Base-by-base conservation (phyloP, 2,329 filamentous ascomycete species). In the Anthostomella pinea region DNA sequence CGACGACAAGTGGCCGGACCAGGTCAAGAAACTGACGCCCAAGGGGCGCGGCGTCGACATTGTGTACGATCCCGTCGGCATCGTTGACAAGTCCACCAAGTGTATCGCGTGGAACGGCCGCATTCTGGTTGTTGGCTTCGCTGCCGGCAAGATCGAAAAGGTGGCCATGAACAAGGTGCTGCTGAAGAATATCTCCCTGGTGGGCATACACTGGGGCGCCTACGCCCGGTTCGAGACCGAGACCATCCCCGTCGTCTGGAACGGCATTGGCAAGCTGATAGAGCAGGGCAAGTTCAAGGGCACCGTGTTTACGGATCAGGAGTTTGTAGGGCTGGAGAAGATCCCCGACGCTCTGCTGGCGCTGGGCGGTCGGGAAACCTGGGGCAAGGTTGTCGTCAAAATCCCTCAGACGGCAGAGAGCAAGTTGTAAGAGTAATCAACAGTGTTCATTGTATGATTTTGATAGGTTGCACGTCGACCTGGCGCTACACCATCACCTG, bases 361-460 rank as follows among this genome's bases (percentile, higher is more conserved):
- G 3, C 65, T 97, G 37, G 90, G 87, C 2, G 79, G 79, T 1
- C 73, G 91, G 41, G 86, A 85, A 33, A 95, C 89, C 2, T 97
- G 91, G 91, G 91, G 91, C 0, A 97, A 97, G 73, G 91, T 97
- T 1, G 87, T 96, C 2, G 83, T 96, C 14, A 87, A 87, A 65
- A 72, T 97, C 26, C 81, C 84, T 2, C 85, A 89, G 51, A 72
- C 79, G 28, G 73, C 70, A 6, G 68, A 72, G 45, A 77, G 72
- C 52, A 79, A 75, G 60, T 51, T 82, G 57, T 82, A 51, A 48
- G 10, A n/a, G 5, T 29, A 15, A 8, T 8, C 13, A 8, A 14
- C 24, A 16, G 21, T 22, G 21, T 11, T 7, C 11, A 22, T 27
- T 17, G n/a, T 9, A 8, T 20, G 9, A 20, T 19, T 29, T n/a